These are phyloP conservation scores for Acanthamoeba triangularis DNA, from an alignment of 208 protist species.

Conservation along the genomic window DNA sequence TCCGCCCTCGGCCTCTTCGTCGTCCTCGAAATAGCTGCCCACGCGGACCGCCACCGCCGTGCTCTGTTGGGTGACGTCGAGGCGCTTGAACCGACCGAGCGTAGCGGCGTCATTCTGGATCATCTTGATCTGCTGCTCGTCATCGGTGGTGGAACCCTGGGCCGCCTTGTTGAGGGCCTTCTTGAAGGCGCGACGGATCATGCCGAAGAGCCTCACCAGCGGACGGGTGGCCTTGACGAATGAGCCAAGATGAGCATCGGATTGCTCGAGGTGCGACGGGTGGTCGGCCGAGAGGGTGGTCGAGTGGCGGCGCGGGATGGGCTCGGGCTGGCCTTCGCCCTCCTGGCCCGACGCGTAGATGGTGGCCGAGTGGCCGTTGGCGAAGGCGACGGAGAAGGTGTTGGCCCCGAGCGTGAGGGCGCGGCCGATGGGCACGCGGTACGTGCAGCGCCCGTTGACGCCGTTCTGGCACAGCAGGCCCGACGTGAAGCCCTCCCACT, in stretches of 20 bases:
- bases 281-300: neutral
- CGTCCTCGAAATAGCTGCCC: neutral
- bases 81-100: neutral
- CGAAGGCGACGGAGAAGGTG: constrained; percentile 19
- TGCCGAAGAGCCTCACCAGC: neutral
- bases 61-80: neutral
- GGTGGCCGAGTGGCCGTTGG: constrained; percentile 25
- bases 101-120: neutral
- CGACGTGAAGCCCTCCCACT: constrained; percentile 54
- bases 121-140: neutral
- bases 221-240: constrained; percentile 4
- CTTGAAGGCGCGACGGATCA: neutral
- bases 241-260: neutral
- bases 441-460: constrained; percentile 29
- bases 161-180: neutral
- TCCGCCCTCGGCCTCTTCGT: constrained; percentile 47
- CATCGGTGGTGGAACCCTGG: neutral
- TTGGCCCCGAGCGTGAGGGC: constrained; percentile 29
- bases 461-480: constrained; percentile 26
- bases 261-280: neutral
- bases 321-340: neutral
- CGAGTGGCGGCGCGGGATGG: neutral
- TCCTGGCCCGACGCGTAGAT: neutral
- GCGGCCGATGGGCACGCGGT: constrained; percentile 41
- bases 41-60: neutral